phyloP scores from a whole-genome alignment of 179 eudicot species.

The Silene noctiflora region DNA sequence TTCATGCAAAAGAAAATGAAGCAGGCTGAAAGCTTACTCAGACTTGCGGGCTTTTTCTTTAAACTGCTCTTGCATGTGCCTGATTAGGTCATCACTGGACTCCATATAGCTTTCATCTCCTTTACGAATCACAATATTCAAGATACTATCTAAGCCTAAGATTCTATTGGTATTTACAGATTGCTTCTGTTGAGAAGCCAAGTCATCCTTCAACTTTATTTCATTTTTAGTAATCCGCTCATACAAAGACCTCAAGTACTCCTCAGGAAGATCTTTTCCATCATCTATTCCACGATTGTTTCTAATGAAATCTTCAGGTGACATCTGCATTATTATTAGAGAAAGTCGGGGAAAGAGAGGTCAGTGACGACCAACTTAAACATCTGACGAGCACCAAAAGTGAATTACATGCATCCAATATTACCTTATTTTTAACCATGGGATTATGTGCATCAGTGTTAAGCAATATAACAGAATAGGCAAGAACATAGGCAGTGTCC shows the following conservation, averaged over 20 bases:
- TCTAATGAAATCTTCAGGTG: conserved; percentile 87
- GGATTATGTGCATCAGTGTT: conserved; percentile 99
- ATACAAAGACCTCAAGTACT: conserved; percentile 79
- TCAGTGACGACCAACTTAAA: conserved; percentile 17
- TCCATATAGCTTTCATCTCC: conserved; percentile 71
- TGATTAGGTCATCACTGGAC: conserved; percentile 83
- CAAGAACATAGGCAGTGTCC: conserved; percentile 97
- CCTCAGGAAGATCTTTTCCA: conserved; percentile 96
- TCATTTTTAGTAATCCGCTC: conserved; percentile 86
- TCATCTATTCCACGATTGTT: conserved; percentile 98
- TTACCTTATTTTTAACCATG: conserved; percentile 96
- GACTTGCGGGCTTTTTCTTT: conserved; percentile 98
- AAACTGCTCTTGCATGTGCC: conserved; percentile 96
- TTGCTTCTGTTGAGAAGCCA: conserved; percentile 73
- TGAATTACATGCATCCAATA: neutral
- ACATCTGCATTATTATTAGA: conserved; percentile 60
- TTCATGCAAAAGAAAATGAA: neutral
- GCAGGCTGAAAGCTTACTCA: conserved; percentile 60
- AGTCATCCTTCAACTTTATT: conserved; percentile 92
- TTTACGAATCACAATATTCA: conserved; percentile 87
- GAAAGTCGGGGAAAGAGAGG: conserved; percentile 2
- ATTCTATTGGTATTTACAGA: conserved; percentile 72
- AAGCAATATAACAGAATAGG: conserved; percentile 91
- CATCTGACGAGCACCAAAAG: neutral
- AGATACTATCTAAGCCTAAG: conserved; percentile 80